phyloP scores from a whole-genome alignment of 371 early-diverging fungal genomes.

The Mortierella sp. region DNA sequence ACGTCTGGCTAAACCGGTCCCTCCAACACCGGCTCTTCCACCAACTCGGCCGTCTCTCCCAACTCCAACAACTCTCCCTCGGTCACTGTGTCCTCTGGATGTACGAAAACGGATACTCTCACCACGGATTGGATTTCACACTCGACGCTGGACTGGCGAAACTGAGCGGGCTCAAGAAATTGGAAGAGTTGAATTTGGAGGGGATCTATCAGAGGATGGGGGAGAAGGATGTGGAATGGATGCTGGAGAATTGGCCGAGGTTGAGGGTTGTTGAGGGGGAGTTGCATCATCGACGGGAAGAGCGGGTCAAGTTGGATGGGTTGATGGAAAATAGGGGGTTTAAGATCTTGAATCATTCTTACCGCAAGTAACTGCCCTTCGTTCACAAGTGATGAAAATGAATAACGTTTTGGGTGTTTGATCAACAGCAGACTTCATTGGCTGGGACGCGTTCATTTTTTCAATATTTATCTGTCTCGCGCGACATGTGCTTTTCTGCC shows the following conservation, averaged over 20 bases:
- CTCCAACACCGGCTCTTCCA: constrained; percentile 18
- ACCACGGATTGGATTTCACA: constrained; percentile 22
- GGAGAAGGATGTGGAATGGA: constrained; percentile 18
- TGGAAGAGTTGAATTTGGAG: constrained; percentile 23
- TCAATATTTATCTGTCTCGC: no score
- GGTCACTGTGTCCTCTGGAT: constrained; percentile 18
- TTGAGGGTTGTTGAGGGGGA: constrained; percentile 21
- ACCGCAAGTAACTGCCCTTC: neutral
- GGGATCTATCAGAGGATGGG: constrained; percentile 25
- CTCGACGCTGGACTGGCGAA: constrained; percentile 15
- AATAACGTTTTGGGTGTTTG: no score
- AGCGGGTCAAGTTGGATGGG: constrained; percentile 9
- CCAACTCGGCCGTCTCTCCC: constrained; percentile 20
- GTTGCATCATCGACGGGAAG: constrained; percentile 2
- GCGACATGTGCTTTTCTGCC: no score
- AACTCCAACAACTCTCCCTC: constrained; percentile 1
- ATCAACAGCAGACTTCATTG: no score
- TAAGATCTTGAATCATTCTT: constrained; percentile 5
- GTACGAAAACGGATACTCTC: constrained; percentile 10
- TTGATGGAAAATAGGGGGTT: constrained; percentile 19
- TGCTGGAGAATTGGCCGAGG: constrained; percentile 29
- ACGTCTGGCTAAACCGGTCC: neutral
- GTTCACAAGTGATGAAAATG: no score
- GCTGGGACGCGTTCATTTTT: no score
- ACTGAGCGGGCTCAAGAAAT: neutral